Percentiles rank a stretch among this genome's conserved stretches.
Evolutionary conservation across 2,329 filamentous ascomycete genomes (phyloP).

Genomic region (Pseudogymnoascus sp.): DNA sequence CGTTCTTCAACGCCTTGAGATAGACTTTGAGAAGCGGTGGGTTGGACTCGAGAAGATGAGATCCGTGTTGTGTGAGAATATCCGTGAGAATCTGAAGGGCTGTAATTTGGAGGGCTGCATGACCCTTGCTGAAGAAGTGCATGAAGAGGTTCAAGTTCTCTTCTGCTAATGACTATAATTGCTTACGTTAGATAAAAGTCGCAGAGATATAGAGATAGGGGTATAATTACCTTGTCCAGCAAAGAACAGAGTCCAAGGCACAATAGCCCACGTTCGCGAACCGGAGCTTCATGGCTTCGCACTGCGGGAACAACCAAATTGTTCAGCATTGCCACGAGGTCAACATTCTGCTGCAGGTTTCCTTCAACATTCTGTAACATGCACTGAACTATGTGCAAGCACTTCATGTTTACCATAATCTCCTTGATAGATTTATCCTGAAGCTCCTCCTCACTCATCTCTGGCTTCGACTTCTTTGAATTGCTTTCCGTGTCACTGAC

Average conservation of each 20-base stretch:
- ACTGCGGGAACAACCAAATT: constrained; percentile 94
- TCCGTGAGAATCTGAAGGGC: constrained; percentile 88
- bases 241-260: constrained; percentile 88
- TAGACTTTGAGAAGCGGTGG: constrained; percentile 78
- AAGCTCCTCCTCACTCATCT: constrained; percentile 56
- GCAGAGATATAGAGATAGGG: neutral
- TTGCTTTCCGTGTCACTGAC: constrained; percentile 58
- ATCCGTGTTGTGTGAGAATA: constrained; percentile 81
- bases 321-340: constrained; percentile 96
- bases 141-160: constrained; percentile 91
- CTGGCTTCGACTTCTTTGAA: constrained; percentile 35
- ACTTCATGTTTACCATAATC: constrained; percentile 97
- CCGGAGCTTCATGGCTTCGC: constrained; percentile 82
- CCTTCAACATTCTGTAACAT: constrained; percentile 92
- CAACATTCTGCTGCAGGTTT: constrained; percentile 78
- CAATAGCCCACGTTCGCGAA: constrained; percentile 81
- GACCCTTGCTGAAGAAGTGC: constrained; percentile 91
- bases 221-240: constrained; percentile 59
- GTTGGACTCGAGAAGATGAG: constrained; percentile 61
- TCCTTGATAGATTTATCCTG: constrained; percentile 74
- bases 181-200: constrained; percentile 13
- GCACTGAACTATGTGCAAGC: constrained; percentile 92
- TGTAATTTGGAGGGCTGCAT: constrained; percentile 81
- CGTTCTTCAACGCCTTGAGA: constrained; percentile 68
- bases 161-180: constrained; percentile 64